Conservation (phyloP, 768 basidiomycete genomes). For the Boletus edulis region DNA sequence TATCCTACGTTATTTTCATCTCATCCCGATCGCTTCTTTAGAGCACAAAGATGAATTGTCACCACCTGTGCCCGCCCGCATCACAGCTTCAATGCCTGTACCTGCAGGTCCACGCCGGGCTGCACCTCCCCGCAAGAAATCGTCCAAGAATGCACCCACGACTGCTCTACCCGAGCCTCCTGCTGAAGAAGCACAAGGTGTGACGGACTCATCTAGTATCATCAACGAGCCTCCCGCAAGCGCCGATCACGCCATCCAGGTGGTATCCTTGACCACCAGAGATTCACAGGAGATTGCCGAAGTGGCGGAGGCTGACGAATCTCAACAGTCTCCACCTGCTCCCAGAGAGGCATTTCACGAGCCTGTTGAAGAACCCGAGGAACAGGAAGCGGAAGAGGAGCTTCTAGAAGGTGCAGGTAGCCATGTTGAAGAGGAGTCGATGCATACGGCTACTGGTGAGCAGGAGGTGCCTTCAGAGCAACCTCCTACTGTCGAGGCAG, state of each 20-base stretch:
- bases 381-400: slow-evolving; percentile 16
- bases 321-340: not conserved
- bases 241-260: slow-evolving; percentile 5
- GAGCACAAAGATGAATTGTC: slow-evolving; percentile 27
- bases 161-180: slow-evolving; percentile 28
- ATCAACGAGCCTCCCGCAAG: slow-evolving; percentile 1
- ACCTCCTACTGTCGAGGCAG: slow-evolving; percentile 2
- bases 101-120: slow-evolving; percentile 72
- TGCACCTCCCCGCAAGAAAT: slow-evolving; percentile 70
- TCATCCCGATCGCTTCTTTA: slow-evolving; percentile 10
- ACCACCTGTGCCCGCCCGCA: slow-evolving; percentile 34
- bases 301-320: not conserved
- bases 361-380: slow-evolving; percentile 6
- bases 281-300: slow-evolving; percentile 16
- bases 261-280: not conserved
- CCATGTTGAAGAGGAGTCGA: not conserved
- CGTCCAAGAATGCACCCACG: slow-evolving; percentile 49
- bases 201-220: not conserved
- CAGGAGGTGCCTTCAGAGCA: slow-evolving; percentile 3
- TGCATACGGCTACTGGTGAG: slow-evolving; percentile 2
- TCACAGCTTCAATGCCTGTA: slow-evolving; percentile 64
- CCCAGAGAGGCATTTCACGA: slow-evolving; percentile 3
- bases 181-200: slow-evolving; percentile 9
- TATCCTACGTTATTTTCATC: not conserved
- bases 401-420: slow-evolving; percentile 1